phyloP scores from a whole-genome alignment of 371 early-diverging fungal genomes.

The Lichtheimia ornata region DNA sequence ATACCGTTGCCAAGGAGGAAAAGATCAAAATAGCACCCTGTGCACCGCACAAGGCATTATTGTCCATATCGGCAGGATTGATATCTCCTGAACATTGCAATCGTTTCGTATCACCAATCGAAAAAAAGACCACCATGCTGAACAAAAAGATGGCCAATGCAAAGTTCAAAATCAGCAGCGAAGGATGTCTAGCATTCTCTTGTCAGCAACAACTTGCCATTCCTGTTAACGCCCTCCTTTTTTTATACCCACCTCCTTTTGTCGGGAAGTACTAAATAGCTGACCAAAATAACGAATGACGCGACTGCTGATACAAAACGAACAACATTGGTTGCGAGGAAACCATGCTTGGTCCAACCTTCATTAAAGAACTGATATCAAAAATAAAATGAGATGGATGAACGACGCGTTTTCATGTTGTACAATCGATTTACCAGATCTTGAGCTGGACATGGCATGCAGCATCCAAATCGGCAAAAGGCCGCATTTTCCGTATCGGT shows the following conservation, averaged over 20 bases:
- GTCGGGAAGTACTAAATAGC: constrained; percentile 61
- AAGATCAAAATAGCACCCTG: constrained; percentile 64
- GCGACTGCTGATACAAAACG: constrained; percentile 55
- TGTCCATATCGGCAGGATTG: constrained; percentile 50
- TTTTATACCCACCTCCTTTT: constrained; percentile 39
- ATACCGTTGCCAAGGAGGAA: constrained; percentile 55
- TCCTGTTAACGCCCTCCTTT: neutral
- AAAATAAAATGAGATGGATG: constrained; percentile 22
- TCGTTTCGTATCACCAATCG: constrained; percentile 50
- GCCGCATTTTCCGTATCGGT: constrained; percentile 15
- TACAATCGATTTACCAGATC: constrained; percentile 24
- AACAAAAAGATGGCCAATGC: constrained; percentile 57
- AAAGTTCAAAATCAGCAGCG: constrained; percentile 65
- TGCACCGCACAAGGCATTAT: constrained; percentile 63
- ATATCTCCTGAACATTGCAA: constrained; percentile 59
- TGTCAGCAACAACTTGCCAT: no score
- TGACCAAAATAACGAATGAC: constrained; percentile 53
- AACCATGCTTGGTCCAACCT: constrained; percentile 47
- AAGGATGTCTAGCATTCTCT: constrained; percentile 49
- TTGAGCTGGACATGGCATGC: constrained; percentile 46
- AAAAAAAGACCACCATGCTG: constrained; percentile 55
- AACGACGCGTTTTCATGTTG: neutral
- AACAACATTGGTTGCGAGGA: constrained; percentile 50
- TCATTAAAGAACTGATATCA: constrained; percentile 46
- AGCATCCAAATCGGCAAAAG: constrained; percentile 37